Evolutionary conservation across 2,329 filamentous ascomycete genomes (phyloP), one percentile per base, ranked within the genome.

Genomic region (Neofusicoccum parvum): DNA sequence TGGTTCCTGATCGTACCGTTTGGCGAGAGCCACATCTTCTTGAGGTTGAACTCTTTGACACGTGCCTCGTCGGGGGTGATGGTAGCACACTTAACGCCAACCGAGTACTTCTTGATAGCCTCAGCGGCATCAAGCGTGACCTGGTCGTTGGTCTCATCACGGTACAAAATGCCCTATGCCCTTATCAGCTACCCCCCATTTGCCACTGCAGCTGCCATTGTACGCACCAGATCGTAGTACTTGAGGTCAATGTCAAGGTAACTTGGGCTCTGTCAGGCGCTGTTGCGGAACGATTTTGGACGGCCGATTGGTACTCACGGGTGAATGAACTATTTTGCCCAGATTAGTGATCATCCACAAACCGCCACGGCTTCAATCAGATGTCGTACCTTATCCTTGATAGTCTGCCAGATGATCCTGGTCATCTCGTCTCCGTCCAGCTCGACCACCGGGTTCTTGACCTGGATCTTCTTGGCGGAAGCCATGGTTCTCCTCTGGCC

Each of bases 11-110:
- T 89, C 68, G 88, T 99, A 78, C 95, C 95, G 80, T 99, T 99
- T 76, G 95, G 95, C 65, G 92, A 97, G 66, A 98, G 87, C 95
- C 95, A 99, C 95, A 98, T 98, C 85, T 98, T 90, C 91, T 98
- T 99, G 73, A 99, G 87, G 79, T 97, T 94, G 82, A 98, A 99
- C 82, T 98, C 95, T 85, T 98, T 87, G 36, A 99, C 94, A 78
- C 95, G 90, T 70, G 88, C 90, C 87, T 99, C 95, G 79, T 99
- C 95, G 45, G 95, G 95, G 49, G 95, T 99, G 83, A 99, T 99
- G 79, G 95, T 99, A 70, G 95, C 95, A 81, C 95, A 99, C 87
- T 99, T 99, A 84, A 99, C 92, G 80, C 94, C 95, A 64, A 99
- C 95, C 67, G 90, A 92, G 86, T 98, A 97, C 86, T 97, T 97